Evolutionary conservation across 2,329 filamentous ascomycete genomes (phyloP), one percentile per base, ranked within the genome.

Genomic region (Calonectria montana): DNA sequence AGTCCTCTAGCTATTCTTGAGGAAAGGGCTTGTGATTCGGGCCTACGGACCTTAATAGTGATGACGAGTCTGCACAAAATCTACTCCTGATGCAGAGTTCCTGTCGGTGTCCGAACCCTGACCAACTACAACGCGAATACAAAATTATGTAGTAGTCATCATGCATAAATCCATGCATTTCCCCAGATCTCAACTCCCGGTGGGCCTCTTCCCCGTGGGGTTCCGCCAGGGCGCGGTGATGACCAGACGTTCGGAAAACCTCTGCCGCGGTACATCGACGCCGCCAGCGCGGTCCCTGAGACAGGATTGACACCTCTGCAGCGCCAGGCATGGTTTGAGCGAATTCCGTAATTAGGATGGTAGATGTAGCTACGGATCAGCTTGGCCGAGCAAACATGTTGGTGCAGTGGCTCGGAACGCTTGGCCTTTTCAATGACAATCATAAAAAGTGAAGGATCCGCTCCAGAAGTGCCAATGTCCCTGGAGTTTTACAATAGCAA

Each of bases 141-240:
- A 13, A 43, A 55, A 7, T 7, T 7, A 43, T 48, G 16, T 55
- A n/a, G 3, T n/a, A 50, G 21, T 31, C 21, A 35, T 27, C 39
- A 8, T 27, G 29, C 47, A 29, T 43, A 48, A 47, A 25, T 39
- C 8, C 18, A 25, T 48, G 15, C 43, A 23, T 61, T 53, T 23
- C 62, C 47, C 69, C 45, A 65, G 65, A 69, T 68, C 39, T 55
- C 35, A 29, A 12, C 39, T 45, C 25, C 25, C 57, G 69, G 65
- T 62, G 68, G 50, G 12, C 67, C 27, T 13, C 43, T 73, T 69
- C 55, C 65, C 72, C 65, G 41, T 64, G 65, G 69, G 72, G 69
- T 64, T 65, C 59, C 31, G 23, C 25, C 35, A 23, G 21, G 25
- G 37, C 18, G 37, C 29, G 35, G 31, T 12, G 37, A 29, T 66